phyloP scores from a whole-genome alignment of 1,139 yeast species.

The Taphrina wiesneri region DNA sequence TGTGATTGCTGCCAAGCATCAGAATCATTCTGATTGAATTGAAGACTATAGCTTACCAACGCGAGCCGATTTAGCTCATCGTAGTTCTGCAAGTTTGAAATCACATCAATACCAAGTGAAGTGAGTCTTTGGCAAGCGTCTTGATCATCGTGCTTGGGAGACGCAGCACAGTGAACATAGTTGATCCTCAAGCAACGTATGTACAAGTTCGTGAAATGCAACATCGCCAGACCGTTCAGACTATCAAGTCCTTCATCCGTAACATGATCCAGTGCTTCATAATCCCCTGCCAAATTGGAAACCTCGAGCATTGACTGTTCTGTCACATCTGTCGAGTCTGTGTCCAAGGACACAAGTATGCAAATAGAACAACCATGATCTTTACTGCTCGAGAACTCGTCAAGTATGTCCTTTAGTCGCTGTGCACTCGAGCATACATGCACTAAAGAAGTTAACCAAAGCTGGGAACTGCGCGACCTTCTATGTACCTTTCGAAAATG shows the following conservation, averaged over 20 bases:
- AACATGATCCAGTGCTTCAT: background rate
- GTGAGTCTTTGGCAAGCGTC: background rate
- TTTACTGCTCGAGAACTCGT: background rate
- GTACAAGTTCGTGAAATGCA: background rate
- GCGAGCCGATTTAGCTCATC: background rate
- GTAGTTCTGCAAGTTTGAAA: background rate
- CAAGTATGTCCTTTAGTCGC: background rate
- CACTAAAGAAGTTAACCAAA: background rate
- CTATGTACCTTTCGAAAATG: background rate
- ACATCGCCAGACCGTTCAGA: background rate
- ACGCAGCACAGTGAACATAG: background rate
- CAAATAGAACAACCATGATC: background rate
- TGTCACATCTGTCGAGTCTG: background rate
- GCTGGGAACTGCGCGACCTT: background rate
- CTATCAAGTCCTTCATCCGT: background rate
- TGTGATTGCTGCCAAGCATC: background rate
- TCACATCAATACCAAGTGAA: background rate
- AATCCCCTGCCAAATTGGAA: background rate
- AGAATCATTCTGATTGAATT: background rate
- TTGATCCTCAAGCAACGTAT: background rate
- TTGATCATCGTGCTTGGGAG: background rate
- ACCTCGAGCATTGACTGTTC: background rate
- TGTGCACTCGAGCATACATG: background rate
- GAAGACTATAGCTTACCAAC: background rate
- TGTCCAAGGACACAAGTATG: background rate